Base-by-base conservation (phyloP, 257 asterid genomes). In the Parsonsia alboflavescens region DNA sequence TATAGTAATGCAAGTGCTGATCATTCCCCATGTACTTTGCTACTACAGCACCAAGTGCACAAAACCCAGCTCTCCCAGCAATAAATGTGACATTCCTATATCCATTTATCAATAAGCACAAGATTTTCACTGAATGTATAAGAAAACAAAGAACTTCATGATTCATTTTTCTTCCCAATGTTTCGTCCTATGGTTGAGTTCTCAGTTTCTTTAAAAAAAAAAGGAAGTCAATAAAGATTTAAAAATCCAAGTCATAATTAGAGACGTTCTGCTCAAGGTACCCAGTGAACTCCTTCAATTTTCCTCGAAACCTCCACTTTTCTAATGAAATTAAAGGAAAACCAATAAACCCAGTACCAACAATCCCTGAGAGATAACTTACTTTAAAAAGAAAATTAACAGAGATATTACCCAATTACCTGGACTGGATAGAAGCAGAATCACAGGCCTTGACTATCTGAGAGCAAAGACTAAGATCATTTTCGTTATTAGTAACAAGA, bases 1-100 rank as follows among this genome's bases (percentile, higher is more conserved):
- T 46, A 84, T 85, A 88, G 82, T 86, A 68, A 13, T 76, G 41
- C 62, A 78, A 73, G 78, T 83, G 78, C 75, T 77, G 74, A 73
- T 83, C 88, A 62, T 86, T 83, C 44, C 84, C 88, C 78, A 75
- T 63, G 77, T 81, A 63, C 77, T 85, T 86, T 19, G 97, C 89
- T 73, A 82, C 89, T n/a, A 82, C 93, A 8, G 97, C 96, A 73
- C 96, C 97, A 12, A 91, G 79, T 10, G 97, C 91, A 80, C 89
- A 89, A 48, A 88, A 88, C 50, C 97, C 96, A 76, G 81, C 86
- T 84, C 96, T 85, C 75, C 97, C 97, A 76, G 90, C 82, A 39
- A 91, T 41, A 78, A 89, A 91, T 10, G 88, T 82, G 74, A 84
- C 93, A 69, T 87, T 85, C 90, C 96, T 89, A 84, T 48, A 36